These are phyloP conservation scores for Magnusiomyces tetraspermus DNA, from an alignment of 1,139 yeast species.

Conservation along the genomic window DNA sequence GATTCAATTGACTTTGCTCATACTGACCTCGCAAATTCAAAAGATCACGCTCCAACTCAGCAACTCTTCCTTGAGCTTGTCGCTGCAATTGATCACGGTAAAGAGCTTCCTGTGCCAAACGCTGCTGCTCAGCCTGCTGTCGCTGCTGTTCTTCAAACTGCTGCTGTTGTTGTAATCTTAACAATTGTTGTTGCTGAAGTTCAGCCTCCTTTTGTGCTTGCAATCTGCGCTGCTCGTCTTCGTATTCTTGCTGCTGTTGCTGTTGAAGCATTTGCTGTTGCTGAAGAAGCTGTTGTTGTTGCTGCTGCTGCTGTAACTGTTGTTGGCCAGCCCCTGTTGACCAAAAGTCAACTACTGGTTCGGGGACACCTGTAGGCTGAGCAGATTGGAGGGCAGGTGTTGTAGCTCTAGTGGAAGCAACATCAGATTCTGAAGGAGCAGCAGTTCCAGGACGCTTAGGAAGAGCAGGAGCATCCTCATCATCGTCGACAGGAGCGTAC, in stretches of 20 bases:
- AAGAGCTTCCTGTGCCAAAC: constrained; percentile 64
- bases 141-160: constrained; percentile 64
- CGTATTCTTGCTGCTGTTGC: constrained; percentile 36
- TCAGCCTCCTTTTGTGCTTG: constrained; percentile 44
- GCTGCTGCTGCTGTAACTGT: constrained; percentile 35
- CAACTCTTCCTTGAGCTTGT: constrained; percentile 70
- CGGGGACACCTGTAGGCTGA: constrained; percentile 27
- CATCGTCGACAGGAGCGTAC: constrained; percentile 38
- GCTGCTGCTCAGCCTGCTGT: constrained; percentile 59
- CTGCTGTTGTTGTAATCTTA: constrained; percentile 52
- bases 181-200: constrained; percentile 38
- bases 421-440: constrained; percentile 18
- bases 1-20: constrained; percentile 74
- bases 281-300: constrained; percentile 33
- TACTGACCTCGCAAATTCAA: constrained; percentile 69
- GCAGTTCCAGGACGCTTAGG: constrained; percentile 39
- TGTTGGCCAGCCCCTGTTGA: constrained; percentile 35
- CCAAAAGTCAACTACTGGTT: constrained; percentile 41
- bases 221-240: constrained; percentile 44
- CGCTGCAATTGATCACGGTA: constrained; percentile 61
- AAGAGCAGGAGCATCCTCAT: constrained; percentile 35
- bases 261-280: constrained; percentile 33
- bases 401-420: constrained; percentile 34
- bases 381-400: constrained; percentile 43
- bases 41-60: constrained; percentile 75